A percentile compares a stretch with the other conserved stretches of the same genome.
Evolutionary conservation across 345 rosid genomes (phyloP).

Genomic region (Tarenaya hassleriana): DNA sequence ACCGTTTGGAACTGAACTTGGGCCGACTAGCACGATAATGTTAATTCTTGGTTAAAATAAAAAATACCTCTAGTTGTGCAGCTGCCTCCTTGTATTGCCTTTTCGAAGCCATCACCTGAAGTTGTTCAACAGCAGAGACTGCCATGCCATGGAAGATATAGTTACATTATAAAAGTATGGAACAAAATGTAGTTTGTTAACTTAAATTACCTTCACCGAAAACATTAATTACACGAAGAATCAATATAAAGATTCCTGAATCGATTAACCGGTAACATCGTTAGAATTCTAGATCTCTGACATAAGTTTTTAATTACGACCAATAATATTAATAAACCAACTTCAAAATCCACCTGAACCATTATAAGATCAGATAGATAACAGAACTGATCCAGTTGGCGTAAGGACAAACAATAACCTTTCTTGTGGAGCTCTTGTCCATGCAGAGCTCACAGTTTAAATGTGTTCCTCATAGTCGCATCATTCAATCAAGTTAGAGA

Average conservation of each 20-base stretch:
- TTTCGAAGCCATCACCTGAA: constrained; percentile 97
- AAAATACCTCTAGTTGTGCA: constrained; percentile 89
- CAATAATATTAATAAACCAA: background rate
- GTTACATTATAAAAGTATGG: constrained; percentile 14
- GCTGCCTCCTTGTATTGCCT: constrained; percentile 95
- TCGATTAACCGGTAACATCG: constrained; percentile 10
- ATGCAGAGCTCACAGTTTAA: too few species aligned
- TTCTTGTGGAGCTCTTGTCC: too few species aligned
- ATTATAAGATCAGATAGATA: too few species aligned
- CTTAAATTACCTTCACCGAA: background rate
- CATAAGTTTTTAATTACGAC: background rate
- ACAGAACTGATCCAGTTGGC: too few species aligned
- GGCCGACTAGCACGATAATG: constrained; percentile 2
- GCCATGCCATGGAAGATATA: constrained; percentile 28
- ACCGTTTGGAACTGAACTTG: constrained; percentile 3
- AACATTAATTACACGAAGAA: background rate
- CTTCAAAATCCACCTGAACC: too few species aligned
- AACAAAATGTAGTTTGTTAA: constrained; percentile 8
- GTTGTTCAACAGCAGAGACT: constrained; percentile 99
- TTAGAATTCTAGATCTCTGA: constrained; percentile 1
- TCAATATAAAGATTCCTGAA: constrained; percentile 5
- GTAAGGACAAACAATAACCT: too few species aligned
- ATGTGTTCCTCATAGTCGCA: too few species aligned
- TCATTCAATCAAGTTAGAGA: too few species aligned
- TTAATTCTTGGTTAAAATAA: constrained; percentile 2